These are phyloP conservation scores for Monosporozyma yasuniensis DNA, from an alignment of 805 yeast genomes.

Conservation along the genomic window DNA sequence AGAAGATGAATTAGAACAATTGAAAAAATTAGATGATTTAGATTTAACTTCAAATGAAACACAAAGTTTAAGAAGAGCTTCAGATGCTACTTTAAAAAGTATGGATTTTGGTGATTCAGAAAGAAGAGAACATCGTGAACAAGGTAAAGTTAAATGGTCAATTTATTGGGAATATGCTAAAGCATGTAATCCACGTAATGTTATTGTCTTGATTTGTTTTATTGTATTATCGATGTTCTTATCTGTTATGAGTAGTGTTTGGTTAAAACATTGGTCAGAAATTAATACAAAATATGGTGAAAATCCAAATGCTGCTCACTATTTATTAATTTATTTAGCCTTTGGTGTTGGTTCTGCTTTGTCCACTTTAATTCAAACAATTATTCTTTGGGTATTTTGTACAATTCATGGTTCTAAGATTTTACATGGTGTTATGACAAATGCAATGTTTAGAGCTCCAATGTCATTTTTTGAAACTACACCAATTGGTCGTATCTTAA, in stretches of 20 bases:
- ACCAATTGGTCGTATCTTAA: constrained; percentile 85
- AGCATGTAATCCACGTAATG: constrained; percentile 72
- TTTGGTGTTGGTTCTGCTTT: constrained; percentile 64
- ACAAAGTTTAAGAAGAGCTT: constrained; percentile 52
- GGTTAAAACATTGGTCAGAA: constrained; percentile 98
- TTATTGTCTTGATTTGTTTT: constrained; percentile 45
- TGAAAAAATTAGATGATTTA: constrained; percentile 21
- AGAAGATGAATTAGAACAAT: constrained; percentile 26
- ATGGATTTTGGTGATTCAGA: constrained; percentile 32
- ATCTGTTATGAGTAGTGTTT: constrained; percentile 65
- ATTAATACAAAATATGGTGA: constrained; percentile 57
- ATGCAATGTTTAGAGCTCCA: constrained; percentile 72
- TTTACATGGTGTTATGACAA: constrained; percentile 70
- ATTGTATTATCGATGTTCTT: constrained; percentile 51
- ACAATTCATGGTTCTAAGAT: constrained; percentile 73
- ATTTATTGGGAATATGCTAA: constrained; percentile 76
- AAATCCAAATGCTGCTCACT: constrained; percentile 65
- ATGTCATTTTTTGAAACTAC: constrained; percentile 95
- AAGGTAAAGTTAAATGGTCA: constrained; percentile 86
- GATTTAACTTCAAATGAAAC: constrained; percentile 27
- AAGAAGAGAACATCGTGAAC: constrained; percentile 71
- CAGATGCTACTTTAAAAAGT: constrained; percentile 34
- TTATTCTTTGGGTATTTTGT: constrained; percentile 70
- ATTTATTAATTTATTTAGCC: constrained; percentile 64
- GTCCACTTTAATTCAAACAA: constrained; percentile 53